These are phyloP conservation scores for Fraxinus greggii DNA, from an alignment of 305 asterid genomes.

Conservation along the genomic window DNA sequence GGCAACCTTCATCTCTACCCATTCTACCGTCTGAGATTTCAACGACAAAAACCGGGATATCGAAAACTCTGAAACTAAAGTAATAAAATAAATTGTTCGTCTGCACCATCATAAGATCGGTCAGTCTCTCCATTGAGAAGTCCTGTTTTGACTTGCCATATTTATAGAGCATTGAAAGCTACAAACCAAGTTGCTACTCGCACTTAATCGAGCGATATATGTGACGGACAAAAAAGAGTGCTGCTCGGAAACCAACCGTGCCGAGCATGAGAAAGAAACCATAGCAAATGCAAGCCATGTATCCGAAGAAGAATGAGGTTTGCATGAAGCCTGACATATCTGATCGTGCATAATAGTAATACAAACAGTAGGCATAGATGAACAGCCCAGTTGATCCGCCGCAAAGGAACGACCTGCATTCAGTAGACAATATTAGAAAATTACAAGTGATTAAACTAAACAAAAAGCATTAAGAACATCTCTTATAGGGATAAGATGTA, in stretches of 20 bases:
- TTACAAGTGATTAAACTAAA: not conserved
- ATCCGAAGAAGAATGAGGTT: constrained; percentile 72
- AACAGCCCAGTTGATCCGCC: constrained; percentile 82
- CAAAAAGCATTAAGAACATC: not conserved
- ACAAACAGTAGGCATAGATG: constrained; percentile 69
- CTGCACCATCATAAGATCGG: not conserved
- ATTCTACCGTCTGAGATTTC: not conserved
- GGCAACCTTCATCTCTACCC: not conserved
- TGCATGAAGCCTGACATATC: constrained; percentile 84
- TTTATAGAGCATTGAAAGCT: not conserved
- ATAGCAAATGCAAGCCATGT: constrained; percentile 77
- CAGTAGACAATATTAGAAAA: not conserved
- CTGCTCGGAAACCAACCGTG: constrained; percentile 76
- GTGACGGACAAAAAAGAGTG: constrained; percentile 72
- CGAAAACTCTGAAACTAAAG: constrained; percentile 9
- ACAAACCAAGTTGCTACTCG: constrained; percentile 34
- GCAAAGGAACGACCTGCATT: constrained; percentile 63
- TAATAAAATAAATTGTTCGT: not conserved
- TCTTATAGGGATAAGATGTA: not conserved
- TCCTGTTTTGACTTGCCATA: not conserved
- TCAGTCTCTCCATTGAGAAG: not conserved
- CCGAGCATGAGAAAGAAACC: constrained; percentile 86
- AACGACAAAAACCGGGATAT: not conserved
- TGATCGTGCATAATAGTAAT: constrained; percentile 74
- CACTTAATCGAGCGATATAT: constrained; percentile 65